Base-by-base conservation (phyloP, 805 yeast species). In the Spathaspora arborariae region DNA sequence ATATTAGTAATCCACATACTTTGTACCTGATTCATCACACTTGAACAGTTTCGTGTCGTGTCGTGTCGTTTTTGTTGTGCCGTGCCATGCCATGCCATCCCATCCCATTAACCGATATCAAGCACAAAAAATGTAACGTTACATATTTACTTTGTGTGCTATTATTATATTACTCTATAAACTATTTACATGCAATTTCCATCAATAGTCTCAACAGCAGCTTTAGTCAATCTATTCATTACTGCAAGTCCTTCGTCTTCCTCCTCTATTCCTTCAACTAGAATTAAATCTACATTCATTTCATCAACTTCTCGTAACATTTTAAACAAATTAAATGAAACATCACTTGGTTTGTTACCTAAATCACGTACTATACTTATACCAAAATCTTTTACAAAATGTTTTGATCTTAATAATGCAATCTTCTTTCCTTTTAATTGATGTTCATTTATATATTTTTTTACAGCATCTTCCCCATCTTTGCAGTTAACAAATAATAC, bases 191-290 rank as follows among this genome's bases (percentile, higher is more conserved):
- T 39, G 9, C 9, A 7, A 11, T 5, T 18, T 10, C 46, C 47
- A 20, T 45, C 47, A 20, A 77, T 62, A 11, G 70, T 70, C 43
- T 74, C 78, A 5, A 78, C 66, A 0, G 97, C 95, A 3, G 97
- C 97, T 62, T 91, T 91, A 30, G 77, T 73, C 26, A 92, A 70
- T 55, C 99, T 70, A 62, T 94, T 94, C 97, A 94, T 92, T 33
- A 94, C 85, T 0, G 99, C 99, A 47, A 91, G 72, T 0, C 99
- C 99, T 59, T 90, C 94, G 45, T 84, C 76, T 1, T 72, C 67
- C 52, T 86, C 90, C 21, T 72, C 79, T 6, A 90, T 79, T 0
- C 96, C 96, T 62, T 91, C 97, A 0, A 91, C 90, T 41, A 94
- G 72, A 8, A 94, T 89, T 33, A 81, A 53, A 50, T 85, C 89